Base-by-base conservation (phyloP, 2,329 filamentous ascomycete species). In the Fusarium albidum region DNA sequence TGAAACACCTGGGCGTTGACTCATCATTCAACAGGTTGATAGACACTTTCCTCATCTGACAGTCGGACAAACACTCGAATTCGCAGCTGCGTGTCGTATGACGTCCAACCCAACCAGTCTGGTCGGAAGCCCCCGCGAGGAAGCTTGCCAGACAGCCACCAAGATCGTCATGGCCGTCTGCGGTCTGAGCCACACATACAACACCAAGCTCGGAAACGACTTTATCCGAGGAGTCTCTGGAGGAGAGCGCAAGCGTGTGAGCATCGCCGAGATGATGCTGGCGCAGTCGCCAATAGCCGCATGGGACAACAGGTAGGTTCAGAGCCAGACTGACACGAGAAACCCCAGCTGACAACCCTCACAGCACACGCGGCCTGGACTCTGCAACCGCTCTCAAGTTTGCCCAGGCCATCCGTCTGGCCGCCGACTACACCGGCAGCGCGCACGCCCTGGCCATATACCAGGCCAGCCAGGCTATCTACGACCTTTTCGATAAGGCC, bases 221-320 rank as follows among this genome's bases (percentile, higher is more conserved):
- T n/a, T n/a, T n/a, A n/a, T n/a, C n/a, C n/a, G n/a, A n/a, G n/a
- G n/a, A n/a, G n/a, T n/a, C n/a, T n/a, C n/a, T 89, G n/a, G n/a
- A 21, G 88, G 88, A 32, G 88, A 91, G 69, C 79, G 87, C 49
- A 93, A 95, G 75, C 86, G 92, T 69, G 91, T 96, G 5, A 90
- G 86, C 37, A 92, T 95, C 56, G 90, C 89, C 1, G 91, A 95
- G 72, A 91, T 90, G 61, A 82, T 88, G 54, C 77, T 92, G 10
- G 87, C 87, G 13, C 77, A 79, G 28, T 82, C 84, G 0, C 81
- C 81, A 0, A 71, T 86, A 33, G 69, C 66, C 6, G 75, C 73
- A 1, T 95, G 91, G 90, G 91, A 89, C 55, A 91, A 91, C 60
- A n/a, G n/a, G n/a, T n/a, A n/a, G n/a, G n/a, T n/a, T n/a, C n/a